Evolutionary conservation across 2,329 filamentous ascomycete genomes (phyloP).

Genomic region (Aspergillus hiratsukae): DNA sequence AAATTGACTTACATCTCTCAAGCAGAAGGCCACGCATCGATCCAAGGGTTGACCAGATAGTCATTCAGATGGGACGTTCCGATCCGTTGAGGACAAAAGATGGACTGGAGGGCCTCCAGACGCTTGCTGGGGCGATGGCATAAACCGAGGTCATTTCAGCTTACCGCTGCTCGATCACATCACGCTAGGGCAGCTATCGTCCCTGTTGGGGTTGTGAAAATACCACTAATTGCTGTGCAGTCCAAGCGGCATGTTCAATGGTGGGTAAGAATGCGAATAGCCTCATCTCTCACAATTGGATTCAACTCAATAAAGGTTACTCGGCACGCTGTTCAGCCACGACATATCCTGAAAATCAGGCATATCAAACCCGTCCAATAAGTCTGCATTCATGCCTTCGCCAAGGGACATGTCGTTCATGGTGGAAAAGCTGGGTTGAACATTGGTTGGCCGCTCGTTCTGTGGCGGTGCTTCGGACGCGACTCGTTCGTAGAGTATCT

Average conservation of each 20-base stretch:
- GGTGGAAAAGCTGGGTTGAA: not conserved
- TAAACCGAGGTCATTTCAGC: constrained; percentile 21
- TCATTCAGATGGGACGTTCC: no score
- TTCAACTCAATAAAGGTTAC: constrained; percentile 21
- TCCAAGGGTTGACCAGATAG: no score
- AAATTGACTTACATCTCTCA: no score
- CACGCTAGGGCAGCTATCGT: no score
- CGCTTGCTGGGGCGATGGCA: no score
- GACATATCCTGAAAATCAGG: constrained; percentile 33
- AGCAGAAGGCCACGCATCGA: no score
- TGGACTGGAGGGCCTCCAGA: no score
- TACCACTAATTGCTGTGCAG: no score
- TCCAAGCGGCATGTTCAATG: not conserved
- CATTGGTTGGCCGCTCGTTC: not conserved
- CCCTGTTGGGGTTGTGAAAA: no score
- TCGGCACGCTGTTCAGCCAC: constrained; percentile 31
- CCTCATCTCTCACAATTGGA: not conserved
- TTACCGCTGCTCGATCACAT: constrained; percentile 7
- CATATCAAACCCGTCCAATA: constrained; percentile 24
- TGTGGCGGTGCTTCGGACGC: constrained; percentile 15
- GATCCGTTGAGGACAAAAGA: no score
- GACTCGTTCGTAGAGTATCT: constrained; percentile 28
- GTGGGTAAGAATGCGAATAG: not conserved
- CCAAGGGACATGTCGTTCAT: constrained; percentile 23
- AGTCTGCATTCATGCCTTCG: constrained; percentile 21